phyloP scores from a whole-genome alignment of 2,329 filamentous ascomycete species.

The Aspergillus caelatus region DNA sequence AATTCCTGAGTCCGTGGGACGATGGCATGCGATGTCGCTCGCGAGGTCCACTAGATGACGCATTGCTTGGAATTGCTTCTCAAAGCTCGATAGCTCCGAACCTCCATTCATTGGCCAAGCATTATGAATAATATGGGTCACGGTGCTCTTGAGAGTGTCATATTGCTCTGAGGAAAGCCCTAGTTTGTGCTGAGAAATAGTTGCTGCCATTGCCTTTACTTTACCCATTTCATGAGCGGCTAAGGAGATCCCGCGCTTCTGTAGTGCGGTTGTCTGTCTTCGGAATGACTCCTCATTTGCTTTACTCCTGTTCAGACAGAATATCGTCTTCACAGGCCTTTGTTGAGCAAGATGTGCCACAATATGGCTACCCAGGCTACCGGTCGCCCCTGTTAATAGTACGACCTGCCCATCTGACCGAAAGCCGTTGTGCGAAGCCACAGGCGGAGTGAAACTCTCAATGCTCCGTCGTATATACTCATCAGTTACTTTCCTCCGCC shows the following conservation, averaged over 20 bases:
- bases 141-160: constrained; percentile 35
- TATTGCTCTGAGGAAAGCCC: constrained; percentile 51
- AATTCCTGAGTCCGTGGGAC: constrained; percentile 21
- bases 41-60: constrained; percentile 55
- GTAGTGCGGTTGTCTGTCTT: constrained; percentile 41
- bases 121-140: constrained; percentile 51
- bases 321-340: constrained; percentile 32
- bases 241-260: constrained; percentile 28
- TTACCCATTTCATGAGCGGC: constrained; percentile 32
- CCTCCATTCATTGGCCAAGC: constrained; percentile 2
- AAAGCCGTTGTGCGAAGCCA: not conserved
- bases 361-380: constrained; percentile 45
- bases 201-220: constrained; percentile 51
- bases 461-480: constrained; percentile 28
- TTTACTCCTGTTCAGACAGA: constrained; percentile 53
- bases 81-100: constrained; percentile 17
- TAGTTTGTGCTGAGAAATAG: constrained; percentile 52
- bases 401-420: constrained; percentile 28
- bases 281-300: constrained; percentile 23
- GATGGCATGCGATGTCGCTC: constrained; percentile 27
- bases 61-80: constrained; percentile 45
- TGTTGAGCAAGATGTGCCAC: constrained; percentile 40
- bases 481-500: constrained; percentile 21
- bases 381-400: constrained; percentile 46
- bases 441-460: constrained; percentile 21